These are phyloP conservation scores for Yamadazyma epiphylla DNA, from an alignment of 1,139 yeast genomes.

Conservation along the genomic window DNA sequence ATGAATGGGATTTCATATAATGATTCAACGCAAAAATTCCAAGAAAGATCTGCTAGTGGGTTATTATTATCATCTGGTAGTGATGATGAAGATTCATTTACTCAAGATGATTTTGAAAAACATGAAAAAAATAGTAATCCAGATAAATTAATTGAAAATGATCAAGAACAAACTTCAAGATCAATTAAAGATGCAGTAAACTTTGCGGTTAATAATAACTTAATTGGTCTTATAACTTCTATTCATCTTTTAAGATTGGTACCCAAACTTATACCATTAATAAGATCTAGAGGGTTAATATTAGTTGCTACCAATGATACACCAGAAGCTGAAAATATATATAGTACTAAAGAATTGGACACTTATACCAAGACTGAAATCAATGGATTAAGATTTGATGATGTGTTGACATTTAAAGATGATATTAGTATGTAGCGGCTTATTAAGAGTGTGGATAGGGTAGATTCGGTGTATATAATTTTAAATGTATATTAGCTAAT, in stretches of 20 bases:
- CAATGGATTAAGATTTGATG: constrained; percentile 69
- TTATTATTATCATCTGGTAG: constrained; percentile 23
- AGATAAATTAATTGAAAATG: constrained; percentile 17
- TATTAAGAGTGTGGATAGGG: background rate
- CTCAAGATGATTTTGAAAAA: constrained; percentile 20
- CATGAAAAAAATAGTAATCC: constrained; percentile 19
- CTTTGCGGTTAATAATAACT: constrained; percentile 77
- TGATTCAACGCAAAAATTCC: constrained; percentile 23
- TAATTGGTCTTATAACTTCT: constrained; percentile 80
- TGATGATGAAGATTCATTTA: constrained; percentile 9
- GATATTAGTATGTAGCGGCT: constrained; percentile 53
- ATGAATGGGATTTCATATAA: constrained; percentile 62
- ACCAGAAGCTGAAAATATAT: constrained; percentile 23
- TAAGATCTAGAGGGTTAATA: constrained; percentile 77
- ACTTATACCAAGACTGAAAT: constrained; percentile 52
- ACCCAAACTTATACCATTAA: constrained; percentile 71
- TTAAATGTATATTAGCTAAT: background rate
- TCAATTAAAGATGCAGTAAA: constrained; percentile 49
- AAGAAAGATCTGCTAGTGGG: constrained; percentile 42
- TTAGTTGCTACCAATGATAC: constrained; percentile 62
- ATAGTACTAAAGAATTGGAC: constrained; percentile 32
- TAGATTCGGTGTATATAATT: background rate
- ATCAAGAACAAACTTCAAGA: constrained; percentile 40
- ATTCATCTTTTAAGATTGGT: constrained; percentile 66
- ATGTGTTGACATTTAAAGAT: constrained; percentile 66